Percentiles rank a stretch among this genome's conserved stretches.
Conservation (phyloP, 2,329 filamentous ascomycete genomes). For the Diplodia sapinea region DNA sequence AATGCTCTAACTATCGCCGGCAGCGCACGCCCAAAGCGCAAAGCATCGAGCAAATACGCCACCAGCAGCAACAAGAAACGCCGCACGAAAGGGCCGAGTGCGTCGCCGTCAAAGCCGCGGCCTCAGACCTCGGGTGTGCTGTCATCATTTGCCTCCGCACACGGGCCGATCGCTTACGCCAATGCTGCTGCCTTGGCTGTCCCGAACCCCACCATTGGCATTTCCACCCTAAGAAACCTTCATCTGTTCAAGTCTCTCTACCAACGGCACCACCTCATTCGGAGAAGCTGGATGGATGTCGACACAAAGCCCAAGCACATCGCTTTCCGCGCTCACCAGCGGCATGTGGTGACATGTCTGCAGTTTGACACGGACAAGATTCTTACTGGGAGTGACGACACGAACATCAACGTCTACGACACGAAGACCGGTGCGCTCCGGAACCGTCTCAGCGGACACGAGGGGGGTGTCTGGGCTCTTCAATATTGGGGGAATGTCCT, state of each 20-base stretch:
- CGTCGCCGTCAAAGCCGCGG: slow-evolving; percentile 48
- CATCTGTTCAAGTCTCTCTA: slow-evolving; percentile 98
- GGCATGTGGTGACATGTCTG: slow-evolving; percentile 95
- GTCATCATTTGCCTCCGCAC: slow-evolving; percentile 61
- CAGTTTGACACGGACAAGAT: slow-evolving; percentile 99
- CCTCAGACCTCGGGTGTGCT: slow-evolving; percentile 53
- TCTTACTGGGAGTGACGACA: slow-evolving; percentile 95
- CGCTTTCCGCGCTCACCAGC: slow-evolving; percentile 93
- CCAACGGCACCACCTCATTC: slow-evolving; percentile 87
- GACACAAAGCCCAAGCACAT: slow-evolving; percentile 87
- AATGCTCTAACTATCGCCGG: slow-evolving; percentile 28
- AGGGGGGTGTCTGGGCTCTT: slow-evolving; percentile 96
- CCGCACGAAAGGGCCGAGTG: slow-evolving; percentile 61
- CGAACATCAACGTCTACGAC: slow-evolving; percentile 96
- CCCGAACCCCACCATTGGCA: slow-evolving; percentile 78
- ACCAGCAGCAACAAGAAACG: slow-evolving; percentile 57
- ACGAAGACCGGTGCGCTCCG: slow-evolving; percentile 89
- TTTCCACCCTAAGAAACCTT: slow-evolving; percentile 78
- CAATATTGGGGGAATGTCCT: slow-evolving; percentile 95
- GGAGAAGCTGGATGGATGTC: slow-evolving; percentile 85
- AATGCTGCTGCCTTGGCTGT: slow-evolving; percentile 83
- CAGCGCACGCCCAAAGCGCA: slow-evolving; percentile 48
- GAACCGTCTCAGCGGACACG: slow-evolving; percentile 86
- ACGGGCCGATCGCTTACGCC: slow-evolving; percentile 85
- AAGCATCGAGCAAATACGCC: slow-evolving; percentile 45